Conservation (phyloP, 331 rosid species). For the Dryas integrifolia region DNA sequence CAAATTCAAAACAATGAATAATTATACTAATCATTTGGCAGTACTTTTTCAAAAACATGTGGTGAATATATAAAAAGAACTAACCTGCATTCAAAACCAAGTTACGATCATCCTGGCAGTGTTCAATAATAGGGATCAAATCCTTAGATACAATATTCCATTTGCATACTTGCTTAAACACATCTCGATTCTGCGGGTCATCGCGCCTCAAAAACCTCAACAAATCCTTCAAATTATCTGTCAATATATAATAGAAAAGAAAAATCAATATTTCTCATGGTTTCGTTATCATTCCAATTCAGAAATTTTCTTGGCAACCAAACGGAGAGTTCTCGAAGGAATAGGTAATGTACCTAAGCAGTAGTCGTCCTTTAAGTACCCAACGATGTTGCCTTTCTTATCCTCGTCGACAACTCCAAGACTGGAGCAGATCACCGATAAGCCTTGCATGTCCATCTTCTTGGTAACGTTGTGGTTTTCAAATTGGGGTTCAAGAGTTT, state of each 20-base stretch:
- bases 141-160: constrained; percentile 73
- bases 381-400: constrained; percentile 53
- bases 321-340: neutral
- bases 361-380: constrained; percentile 58
- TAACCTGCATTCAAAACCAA: constrained; percentile 75
- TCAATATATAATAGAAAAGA: neutral
- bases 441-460: constrained; percentile 68
- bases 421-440: constrained; percentile 71
- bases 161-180: constrained; percentile 83
- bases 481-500: neutral
- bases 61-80: neutral
- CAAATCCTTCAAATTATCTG: constrained; percentile 90
- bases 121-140: constrained; percentile 71
- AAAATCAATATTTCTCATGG: neutral
- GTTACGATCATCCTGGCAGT: constrained; percentile 62
- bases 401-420: constrained; percentile 63
- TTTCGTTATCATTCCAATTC: neutral
- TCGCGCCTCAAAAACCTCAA: constrained; percentile 91
- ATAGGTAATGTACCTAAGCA: constrained; percentile 55
- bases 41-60: neutral
- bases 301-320: neutral
- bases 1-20: constrained; percentile 17
- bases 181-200: constrained; percentile 75
- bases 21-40: neutral
- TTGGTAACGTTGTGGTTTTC: neutral